A percentile compares a stretch with the other conserved stretches of the same genome.
These are phyloP conservation scores for Multifurca ochricompacta DNA, from an alignment of 768 basidiomycete species.

Conservation along the genomic window DNA sequence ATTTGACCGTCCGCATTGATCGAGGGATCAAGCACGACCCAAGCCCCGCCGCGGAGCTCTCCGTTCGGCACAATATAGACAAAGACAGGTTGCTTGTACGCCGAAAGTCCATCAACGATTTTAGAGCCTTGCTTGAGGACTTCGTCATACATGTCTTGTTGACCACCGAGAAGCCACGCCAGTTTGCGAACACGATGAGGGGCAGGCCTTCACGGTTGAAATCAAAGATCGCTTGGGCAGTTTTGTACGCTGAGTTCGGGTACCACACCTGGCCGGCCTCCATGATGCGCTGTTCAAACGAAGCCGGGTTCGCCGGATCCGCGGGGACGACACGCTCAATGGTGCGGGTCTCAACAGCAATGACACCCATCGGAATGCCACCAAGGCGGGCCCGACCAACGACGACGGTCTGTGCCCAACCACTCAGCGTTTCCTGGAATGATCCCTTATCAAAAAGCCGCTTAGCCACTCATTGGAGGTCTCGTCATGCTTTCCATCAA, in stretches of 20 bases:
- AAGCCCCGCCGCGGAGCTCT: conserved; percentile 96
- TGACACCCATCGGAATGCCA: conserved; percentile 96
- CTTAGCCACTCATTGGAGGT: conserved; percentile 62
- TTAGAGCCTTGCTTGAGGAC: conserved; percentile 95
- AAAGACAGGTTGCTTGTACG: conserved; percentile 96
- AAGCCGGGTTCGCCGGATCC: conserved; percentile 94
- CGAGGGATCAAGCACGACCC: conserved; percentile 97
- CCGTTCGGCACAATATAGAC: conserved; percentile 99
- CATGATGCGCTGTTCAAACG: conserved; percentile 96
- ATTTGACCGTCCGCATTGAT: conserved; percentile 90
- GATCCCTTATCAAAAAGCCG: conserved; percentile 97
- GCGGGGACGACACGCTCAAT: conserved; percentile 96
- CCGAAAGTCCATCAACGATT: conserved; percentile 96
- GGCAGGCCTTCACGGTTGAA: conserved; percentile 96
- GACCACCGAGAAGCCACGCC: conserved; percentile 99
- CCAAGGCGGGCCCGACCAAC: conserved; percentile 93
- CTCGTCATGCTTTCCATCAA: conserved; percentile 90
- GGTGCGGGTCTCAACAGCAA: conserved; percentile 95
- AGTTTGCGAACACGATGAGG: conserved; percentile 98
- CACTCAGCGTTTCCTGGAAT: conserved; percentile 97
- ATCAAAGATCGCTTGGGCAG: conserved; percentile 98
- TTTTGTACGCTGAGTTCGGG: conserved; percentile 99
- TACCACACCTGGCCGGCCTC: conserved; percentile 99
- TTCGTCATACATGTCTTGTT: conserved; percentile 99
- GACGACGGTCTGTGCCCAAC: conserved; percentile 99